Conservation (phyloP, 176 grass and related monocot species). For the Pontederia paniculata region DNA sequence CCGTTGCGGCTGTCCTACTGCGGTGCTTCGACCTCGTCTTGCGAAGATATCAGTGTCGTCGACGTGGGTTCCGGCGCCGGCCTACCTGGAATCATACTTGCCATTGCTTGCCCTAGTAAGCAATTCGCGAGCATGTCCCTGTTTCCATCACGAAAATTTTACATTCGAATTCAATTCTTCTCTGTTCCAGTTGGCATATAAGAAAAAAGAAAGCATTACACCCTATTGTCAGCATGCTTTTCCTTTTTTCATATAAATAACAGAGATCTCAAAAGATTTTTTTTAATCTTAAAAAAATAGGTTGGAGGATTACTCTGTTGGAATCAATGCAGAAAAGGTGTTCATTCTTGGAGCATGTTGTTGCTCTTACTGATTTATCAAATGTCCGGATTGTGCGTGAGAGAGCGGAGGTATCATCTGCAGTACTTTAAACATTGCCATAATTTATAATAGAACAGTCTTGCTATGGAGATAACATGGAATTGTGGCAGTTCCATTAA, state of each 20-base stretch:
- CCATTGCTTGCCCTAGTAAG: constrained; percentile 66
- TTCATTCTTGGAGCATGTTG: constrained; percentile 59
- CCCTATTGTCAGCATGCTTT: no score
- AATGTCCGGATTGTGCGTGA: constrained; percentile 79
- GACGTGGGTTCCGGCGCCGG: constrained; percentile 78
- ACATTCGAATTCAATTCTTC: no score
- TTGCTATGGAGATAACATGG: no score
- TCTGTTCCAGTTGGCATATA: no score
- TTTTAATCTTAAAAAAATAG: constrained; percentile 21
- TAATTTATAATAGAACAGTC: no score
- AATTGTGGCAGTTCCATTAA: no score
- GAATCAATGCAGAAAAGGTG: constrained; percentile 79
- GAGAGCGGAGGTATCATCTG: constrained; percentile 67
- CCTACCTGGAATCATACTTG: constrained; percentile 66
- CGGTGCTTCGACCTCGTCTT: constrained; percentile 25
- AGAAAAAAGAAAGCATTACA: no score
- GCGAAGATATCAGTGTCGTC: constrained; percentile 29
- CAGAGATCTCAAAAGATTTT: not conserved
- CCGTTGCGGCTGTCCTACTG: constrained; percentile 52
- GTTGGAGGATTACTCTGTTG: constrained; percentile 66
- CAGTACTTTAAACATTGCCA: not conserved
- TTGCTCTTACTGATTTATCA: constrained; percentile 44
- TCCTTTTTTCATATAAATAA: no score
- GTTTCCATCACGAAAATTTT: no score
- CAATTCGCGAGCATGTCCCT: no score